phyloP scores from a whole-genome alignment of 345 rosid species.

The Aquilaria malaccensis region DNA sequence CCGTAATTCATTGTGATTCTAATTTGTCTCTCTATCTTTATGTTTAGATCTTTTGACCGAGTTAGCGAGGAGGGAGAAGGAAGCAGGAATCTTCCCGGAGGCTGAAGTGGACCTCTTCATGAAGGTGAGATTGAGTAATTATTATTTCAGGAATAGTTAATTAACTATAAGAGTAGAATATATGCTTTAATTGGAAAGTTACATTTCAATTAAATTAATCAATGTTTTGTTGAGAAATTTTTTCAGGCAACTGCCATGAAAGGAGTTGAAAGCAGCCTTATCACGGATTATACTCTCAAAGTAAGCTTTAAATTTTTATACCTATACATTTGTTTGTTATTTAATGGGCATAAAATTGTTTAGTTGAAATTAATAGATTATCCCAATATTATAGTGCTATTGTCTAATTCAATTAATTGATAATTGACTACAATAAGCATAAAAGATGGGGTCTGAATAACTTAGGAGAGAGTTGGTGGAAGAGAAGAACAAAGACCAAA shows the following conservation, averaged over 20 bases:
- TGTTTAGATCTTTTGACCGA: constrained; percentile 58
- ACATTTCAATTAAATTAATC: neutral
- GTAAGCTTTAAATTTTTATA: constrained; percentile 25
- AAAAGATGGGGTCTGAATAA: too few species aligned
- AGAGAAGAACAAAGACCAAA: too few species aligned
- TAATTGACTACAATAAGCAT: too few species aligned
- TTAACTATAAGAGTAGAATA: too few species aligned
- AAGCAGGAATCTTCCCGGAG: constrained; percentile 72
- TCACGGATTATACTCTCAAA: constrained; percentile 85
- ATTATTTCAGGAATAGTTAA: too few species aligned
- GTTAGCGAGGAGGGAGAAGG: constrained; percentile 74
- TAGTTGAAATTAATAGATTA: too few species aligned
- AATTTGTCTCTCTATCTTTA: neutral
- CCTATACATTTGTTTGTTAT: neutral
- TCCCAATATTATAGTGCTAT: too few species aligned
- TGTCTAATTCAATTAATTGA: too few species aligned
- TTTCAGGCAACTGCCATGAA: constrained; percentile 68
- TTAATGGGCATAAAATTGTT: neutral
- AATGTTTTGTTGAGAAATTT: neutral
- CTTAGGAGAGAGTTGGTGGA: too few species aligned
- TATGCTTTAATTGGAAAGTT: too few species aligned
- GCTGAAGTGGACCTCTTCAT: constrained; percentile 85
- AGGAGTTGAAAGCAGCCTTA: constrained; percentile 70
- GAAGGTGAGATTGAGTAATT: constrained; percentile 38
- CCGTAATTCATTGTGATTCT: neutral